phyloP scores from a whole-genome alignment of 1,284 basidiomycete species.

The Peniophora sp. region DNA sequence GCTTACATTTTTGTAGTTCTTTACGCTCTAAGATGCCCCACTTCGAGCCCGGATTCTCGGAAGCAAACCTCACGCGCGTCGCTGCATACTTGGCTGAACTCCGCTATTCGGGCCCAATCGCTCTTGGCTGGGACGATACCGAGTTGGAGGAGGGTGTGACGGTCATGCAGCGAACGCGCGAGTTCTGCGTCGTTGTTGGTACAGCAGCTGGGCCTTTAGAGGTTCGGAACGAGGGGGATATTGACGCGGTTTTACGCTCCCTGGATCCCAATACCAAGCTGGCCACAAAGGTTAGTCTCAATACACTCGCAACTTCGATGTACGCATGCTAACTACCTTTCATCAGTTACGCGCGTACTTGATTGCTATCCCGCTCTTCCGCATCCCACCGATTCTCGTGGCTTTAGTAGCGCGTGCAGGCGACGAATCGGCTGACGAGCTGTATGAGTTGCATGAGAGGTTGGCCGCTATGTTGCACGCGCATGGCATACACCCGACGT shows the following conservation, averaged over 20 bases:
- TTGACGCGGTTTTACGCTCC: background rate
- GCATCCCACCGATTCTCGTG: background rate
- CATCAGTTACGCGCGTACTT: too few species aligned
- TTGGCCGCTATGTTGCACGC: constrained; percentile 5
- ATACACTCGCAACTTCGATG: too few species aligned
- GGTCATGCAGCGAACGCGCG: background rate
- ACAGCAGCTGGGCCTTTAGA: background rate
- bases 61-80: background rate
- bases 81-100: constrained; percentile 5
- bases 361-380: too few species aligned
- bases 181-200: constrained; percentile 5
- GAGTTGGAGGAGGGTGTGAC: constrained; percentile 11
- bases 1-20: background rate
- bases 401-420: background rate
- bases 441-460: background rate
- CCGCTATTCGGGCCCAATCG: constrained; percentile 11
- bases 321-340: too few species aligned
- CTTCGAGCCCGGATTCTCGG: background rate
- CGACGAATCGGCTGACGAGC: background rate
- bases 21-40: background rate
- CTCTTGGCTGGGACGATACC: constrained; percentile 15
- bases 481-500: constrained; percentile 9
- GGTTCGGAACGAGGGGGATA: background rate
- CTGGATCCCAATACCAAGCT: background rate
- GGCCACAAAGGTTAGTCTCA: too few species aligned